Evolutionary conservation across 192 early-diverging fungal species (phyloP), one percentile per base, ranked within the genome.

Genomic region (Linnemannia exigua): DNA sequence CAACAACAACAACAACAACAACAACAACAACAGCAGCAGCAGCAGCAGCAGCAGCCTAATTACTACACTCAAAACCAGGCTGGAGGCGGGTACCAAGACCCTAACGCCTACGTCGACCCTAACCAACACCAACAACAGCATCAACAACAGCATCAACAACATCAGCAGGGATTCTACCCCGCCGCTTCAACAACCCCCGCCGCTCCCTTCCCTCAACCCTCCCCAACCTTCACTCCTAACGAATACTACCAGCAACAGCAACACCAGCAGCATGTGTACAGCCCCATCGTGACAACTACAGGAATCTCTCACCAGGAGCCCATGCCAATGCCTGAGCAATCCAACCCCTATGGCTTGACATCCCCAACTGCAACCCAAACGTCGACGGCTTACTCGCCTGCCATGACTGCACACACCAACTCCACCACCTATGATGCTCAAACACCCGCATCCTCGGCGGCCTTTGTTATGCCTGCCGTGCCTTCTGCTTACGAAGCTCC

Each of bases 291-390:
- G 38, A 14, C 63, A 48, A 25, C n/a, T 17, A 48, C 38, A 48
- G 75, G 31, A 71, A 28, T 71, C 4, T 50, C 22, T 20, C 74
- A 9, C 66, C 67, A 35, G 41, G 41, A 63, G 1, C 80, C 80
- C 7, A 81, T 81, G 74, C 74, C 74, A 25, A 82, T 82, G 80
- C 80, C 80, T 36, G 69, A 54, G 25, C 80, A 76, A 19, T 76
- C 74, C 3, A 58, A 81, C 28, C 15, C 52, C 9, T 67, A 72
- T 22, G 70, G 38, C 70, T 7, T 66, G n/a, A n/a, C 74, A 25
- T 36, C 52, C n/a, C 25, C 67, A 8, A 72, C 80, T 1, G 74
- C 80, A 11, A 38, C 70, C 0, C 48, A 67, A 2, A 82, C 74
- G 2, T 38, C 38, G 4, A 31, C 76, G 38, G 63, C 80, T 14